Conservation (phyloP, 2,329 filamentous ascomycete genomes). For the Scedosporium aurantiacum region DNA sequence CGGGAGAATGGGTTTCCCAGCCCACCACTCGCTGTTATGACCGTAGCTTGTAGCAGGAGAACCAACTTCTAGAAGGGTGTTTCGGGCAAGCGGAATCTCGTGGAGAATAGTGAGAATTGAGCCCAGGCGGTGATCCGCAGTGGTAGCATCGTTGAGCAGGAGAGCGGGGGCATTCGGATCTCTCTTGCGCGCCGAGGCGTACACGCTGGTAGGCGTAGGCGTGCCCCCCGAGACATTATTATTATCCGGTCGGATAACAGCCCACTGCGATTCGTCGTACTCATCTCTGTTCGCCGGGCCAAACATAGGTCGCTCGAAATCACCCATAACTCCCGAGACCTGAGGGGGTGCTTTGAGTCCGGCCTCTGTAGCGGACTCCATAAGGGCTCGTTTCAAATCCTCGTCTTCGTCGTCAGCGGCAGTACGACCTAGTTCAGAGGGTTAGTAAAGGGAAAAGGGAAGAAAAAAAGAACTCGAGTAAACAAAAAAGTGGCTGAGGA, state of each 20-base stretch:
- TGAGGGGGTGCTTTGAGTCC: slow-evolving; percentile 32
- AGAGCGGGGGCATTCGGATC: slow-evolving; percentile 37
- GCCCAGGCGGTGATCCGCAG: slow-evolving; percentile 33
- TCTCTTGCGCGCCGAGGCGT: slow-evolving; percentile 7
- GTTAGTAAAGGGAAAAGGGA: background rate
- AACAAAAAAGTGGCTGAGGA: background rate
- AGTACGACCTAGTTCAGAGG: slow-evolving; percentile 11
- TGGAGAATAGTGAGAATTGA: slow-evolving; percentile 48
- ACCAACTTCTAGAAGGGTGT: slow-evolving; percentile 37
- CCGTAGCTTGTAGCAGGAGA: slow-evolving; percentile 37
- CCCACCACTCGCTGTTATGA: slow-evolving; percentile 50
- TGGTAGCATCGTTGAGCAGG: slow-evolving; percentile 27
- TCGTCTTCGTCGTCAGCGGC: slow-evolving; percentile 34
- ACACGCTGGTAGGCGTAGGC: slow-evolving; percentile 20
- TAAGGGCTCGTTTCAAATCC: slow-evolving; percentile 44
- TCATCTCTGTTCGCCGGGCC: slow-evolving; percentile 46
- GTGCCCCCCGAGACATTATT: slow-evolving; percentile 7
- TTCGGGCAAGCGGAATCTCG: slow-evolving; percentile 46
- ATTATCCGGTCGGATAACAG: slow-evolving; percentile 36
- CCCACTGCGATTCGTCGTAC: slow-evolving; percentile 48
- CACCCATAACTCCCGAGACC: slow-evolving; percentile 38
- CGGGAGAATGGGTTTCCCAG: slow-evolving; percentile 38
- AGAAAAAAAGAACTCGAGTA: background rate
- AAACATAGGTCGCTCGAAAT: slow-evolving; percentile 25
- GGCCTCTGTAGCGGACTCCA: slow-evolving; percentile 42